These are phyloP conservation scores for Mycena sanguinolenta DNA, from an alignment of 768 basidiomycete genomes.

Conservation along the genomic window DNA sequence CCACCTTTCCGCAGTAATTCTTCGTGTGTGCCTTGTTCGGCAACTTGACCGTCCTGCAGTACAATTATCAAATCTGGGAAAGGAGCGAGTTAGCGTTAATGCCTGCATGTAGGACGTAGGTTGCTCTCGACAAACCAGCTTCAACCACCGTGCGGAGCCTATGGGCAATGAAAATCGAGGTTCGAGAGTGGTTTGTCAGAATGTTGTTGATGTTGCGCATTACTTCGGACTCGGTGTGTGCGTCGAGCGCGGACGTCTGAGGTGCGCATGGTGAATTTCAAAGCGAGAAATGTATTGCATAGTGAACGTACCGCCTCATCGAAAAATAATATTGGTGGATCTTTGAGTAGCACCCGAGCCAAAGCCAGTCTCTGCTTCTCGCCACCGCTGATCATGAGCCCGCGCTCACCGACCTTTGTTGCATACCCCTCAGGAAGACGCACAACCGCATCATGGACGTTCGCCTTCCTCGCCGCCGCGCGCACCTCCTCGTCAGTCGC, in stretches of 20 bases:
- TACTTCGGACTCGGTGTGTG: constrained; percentile 93
- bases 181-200: constrained; percentile 82
- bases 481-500: constrained; percentile 93
- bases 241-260: constrained; percentile 95
- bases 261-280: not conserved
- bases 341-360: constrained; percentile 91
- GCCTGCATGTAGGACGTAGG: not conserved
- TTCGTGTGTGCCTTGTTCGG: constrained; percentile 95
- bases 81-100: constrained; percentile 16
- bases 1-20: constrained; percentile 80
- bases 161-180: constrained; percentile 98
- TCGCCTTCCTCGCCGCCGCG: constrained; percentile 87
- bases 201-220: constrained; percentile 93
- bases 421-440: constrained; percentile 87
- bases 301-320: constrained; percentile 88
- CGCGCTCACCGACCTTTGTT: constrained; percentile 96
- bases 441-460: constrained; percentile 85
- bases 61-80: constrained; percentile 90
- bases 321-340: constrained; percentile 96
- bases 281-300: constrained; percentile 13
- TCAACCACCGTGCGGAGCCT: constrained; percentile 90
- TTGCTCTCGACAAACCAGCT: constrained; percentile 68
- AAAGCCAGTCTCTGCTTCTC: constrained; percentile 98
- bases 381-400: constrained; percentile 98
- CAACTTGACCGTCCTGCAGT: constrained; percentile 89